Percentiles rank a stretch among this genome's conserved stretches.
Conservation (phyloP, 176 grass and related monocot species). For the Zea mays region DNA sequence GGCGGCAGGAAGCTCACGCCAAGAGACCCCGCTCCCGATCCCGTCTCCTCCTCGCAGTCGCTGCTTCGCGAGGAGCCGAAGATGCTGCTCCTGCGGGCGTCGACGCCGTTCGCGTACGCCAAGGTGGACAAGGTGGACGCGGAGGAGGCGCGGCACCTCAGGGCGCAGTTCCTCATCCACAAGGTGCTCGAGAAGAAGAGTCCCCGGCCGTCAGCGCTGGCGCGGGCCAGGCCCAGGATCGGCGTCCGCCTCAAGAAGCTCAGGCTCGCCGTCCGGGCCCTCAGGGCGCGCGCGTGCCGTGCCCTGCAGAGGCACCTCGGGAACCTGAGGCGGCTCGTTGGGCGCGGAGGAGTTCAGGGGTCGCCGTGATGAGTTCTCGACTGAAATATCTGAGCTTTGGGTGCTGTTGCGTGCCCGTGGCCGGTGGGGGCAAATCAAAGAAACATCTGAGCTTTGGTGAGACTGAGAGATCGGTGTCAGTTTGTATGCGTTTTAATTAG, state of each 20-base stretch:
- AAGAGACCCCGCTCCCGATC: neutral
- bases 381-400: no score
- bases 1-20: slow-evolving; percentile 34
- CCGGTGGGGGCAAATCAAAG: neutral
- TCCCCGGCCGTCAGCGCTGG: neutral
- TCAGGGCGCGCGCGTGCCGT: slow-evolving; percentile 44
- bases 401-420: neutral
- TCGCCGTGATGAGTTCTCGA: no score
- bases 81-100: slow-evolving; percentile 41
- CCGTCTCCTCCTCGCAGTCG: neutral
- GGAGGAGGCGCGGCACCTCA: slow-evolving; percentile 50
- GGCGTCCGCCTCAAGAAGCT: slow-evolving; percentile 55
- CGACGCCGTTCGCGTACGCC: slow-evolving; percentile 55
- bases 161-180: slow-evolving; percentile 71
- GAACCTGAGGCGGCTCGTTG: slow-evolving; percentile 36
- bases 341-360: neutral
- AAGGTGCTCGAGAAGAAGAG: slow-evolving; percentile 57
- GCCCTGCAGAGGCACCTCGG: slow-evolving; percentile 40
- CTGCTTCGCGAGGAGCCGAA: neutral
- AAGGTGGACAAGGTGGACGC: slow-evolving; percentile 69
- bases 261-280: slow-evolving; percentile 34
- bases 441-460: neutral
- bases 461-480: neutral
- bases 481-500: slow-evolving; percentile 7
- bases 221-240: slow-evolving; percentile 22